These are phyloP conservation scores for Actinomortierella wolfii DNA, from an alignment of 371 early-diverging fungal species.

Conservation along the genomic window DNA sequence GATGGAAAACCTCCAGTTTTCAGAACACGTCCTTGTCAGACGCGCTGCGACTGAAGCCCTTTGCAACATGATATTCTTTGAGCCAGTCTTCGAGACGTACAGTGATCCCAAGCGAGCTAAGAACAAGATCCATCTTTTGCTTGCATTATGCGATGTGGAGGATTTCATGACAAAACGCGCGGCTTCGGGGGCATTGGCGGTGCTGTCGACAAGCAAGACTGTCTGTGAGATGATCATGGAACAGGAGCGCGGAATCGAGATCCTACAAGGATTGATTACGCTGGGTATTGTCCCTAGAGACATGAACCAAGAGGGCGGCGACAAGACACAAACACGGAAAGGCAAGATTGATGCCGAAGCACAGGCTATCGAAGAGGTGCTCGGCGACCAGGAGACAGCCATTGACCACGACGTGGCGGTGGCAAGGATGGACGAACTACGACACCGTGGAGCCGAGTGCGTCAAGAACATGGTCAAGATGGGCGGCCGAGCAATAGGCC, in stretches of 20 bases:
- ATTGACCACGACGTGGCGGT: conserved; percentile 55
- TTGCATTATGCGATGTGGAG: conserved; percentile 87
- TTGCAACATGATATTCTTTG: conserved; percentile 91
- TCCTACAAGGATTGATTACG: conserved; percentile 52
- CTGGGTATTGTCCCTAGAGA: conserved; percentile 24
- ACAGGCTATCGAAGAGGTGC: conserved; percentile 58
- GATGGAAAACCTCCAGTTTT: conserved; percentile 81
- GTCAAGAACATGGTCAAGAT: conserved; percentile 60
- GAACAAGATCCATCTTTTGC: conserved; percentile 71
- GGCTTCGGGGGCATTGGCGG: conserved; percentile 88
- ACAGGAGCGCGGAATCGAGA: conserved; percentile 61
- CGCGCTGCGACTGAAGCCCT: conserved; percentile 92
- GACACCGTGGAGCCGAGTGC: conserved; percentile 64
- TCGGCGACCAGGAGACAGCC: conserved; percentile 60
- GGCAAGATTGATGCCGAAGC: conserved; percentile 43
- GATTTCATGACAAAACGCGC: conserved; percentile 86
- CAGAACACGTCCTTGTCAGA: conserved; percentile 80
- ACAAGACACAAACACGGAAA: conserved; percentile 37
- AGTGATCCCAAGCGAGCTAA: conserved; percentile 52
- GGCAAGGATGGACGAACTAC: conserved; percentile 55
- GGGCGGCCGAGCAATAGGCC: conserved; percentile 39
- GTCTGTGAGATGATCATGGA: conserved; percentile 60
- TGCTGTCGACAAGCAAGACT: conserved; percentile 65
- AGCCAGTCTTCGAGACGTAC: conserved; percentile 79
- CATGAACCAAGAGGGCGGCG: conserved; percentile 7